Evolutionary conservation across 2,329 filamentous ascomycete genomes (phyloP), one percentile per base, ranked within the genome.

Genomic region (Chaetomium olivaceum): DNA sequence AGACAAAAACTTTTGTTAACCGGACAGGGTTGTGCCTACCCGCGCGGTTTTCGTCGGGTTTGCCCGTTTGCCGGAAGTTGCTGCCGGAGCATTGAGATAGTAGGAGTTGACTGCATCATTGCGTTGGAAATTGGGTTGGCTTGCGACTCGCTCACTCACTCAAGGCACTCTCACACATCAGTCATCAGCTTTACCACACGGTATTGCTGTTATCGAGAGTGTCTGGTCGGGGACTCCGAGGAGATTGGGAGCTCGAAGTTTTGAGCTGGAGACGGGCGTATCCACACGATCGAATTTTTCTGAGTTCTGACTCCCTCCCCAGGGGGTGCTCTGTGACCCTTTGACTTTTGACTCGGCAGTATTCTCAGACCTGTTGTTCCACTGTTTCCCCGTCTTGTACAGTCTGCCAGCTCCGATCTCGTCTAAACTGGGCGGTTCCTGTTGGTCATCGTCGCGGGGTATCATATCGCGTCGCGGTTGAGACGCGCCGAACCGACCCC

Each of bases 231-330:
- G 36, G 11, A n/a, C 25, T 48, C 46, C 14, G 14, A 29, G 19
- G 19, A 5, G 0, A 23, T 57, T 43, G 21, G 33, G 33, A 5
- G 14, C 36, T 55, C 12, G 16, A 27, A 27, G 50, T 12, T 16
- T 31, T 54, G 21, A 21, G 27, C 9, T 43, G 4, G 39, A 4
- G 36, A 23, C n/a, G 27, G 46, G 46, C 39, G 52, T 50, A 56
- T 64, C 63, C 60, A 62, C 63, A 14, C 29, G 21, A 39, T 57
- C 23, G 31, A 64, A 14, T 29, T 64, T 56, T 60, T 64, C 43
- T 2, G 14, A 25, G 33, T 55, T 27, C 29, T 56, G 55, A 52
- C 48, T 58, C 29, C n/a, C 54, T 46, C n/a, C 29, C 11, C 19
- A 12, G 56, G 55, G 62, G 23, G 23, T 3, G 36, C 12, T 43